phyloP scores from a whole-genome alignment of 306 rosid genomes.

The Biancaea sappan region DNA sequence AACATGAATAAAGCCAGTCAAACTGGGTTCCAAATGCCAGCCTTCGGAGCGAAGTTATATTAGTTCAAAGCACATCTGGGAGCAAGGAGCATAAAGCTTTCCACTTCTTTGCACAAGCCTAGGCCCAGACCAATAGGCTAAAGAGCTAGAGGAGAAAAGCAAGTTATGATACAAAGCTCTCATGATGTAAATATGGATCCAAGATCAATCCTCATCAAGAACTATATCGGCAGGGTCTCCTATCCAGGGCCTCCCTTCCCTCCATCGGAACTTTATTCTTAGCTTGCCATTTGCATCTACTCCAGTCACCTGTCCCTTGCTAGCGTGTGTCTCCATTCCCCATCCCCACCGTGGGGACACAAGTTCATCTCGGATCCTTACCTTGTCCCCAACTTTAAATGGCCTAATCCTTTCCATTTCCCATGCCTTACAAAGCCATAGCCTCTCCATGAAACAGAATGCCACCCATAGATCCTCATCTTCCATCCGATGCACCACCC shows the following conservation, averaged over 20 bases:
- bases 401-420: slow-evolving; percentile 83
- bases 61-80: slow-evolving; percentile 28
- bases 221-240: slow-evolving; percentile 95
- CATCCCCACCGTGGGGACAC: slow-evolving; percentile 94
- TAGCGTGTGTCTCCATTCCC: slow-evolving; percentile 99
- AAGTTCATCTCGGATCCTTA: slow-evolving; percentile 82
- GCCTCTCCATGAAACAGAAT: slow-evolving; percentile 78
- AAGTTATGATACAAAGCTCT: slow-evolving; percentile 37
- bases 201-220: slow-evolving; percentile 58
- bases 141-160: slow-evolving; percentile 43
- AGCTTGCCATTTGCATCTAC: slow-evolving; percentile 96
- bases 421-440: slow-evolving; percentile 87
- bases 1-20: slow-evolving; percentile 43
- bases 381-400: slow-evolving; percentile 82
- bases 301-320: slow-evolving; percentile 88
- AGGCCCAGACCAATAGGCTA: slow-evolving; percentile 38
- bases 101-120: slow-evolving; percentile 39
- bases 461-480: slow-evolving; percentile 82
- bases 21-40: slow-evolving; percentile 38
- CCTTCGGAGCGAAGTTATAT: slow-evolving; percentile 24
- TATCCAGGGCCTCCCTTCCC: slow-evolving; percentile 97
- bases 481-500: slow-evolving; percentile 93
- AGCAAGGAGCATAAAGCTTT: slow-evolving; percentile 27
- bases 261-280: slow-evolving; percentile 89
- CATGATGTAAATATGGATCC: slow-evolving; percentile 27